Evolutionary conservation across 176 grass and related monocot genomes (phyloP), one percentile per base, ranked within the genome.

Genomic region (Thinopyrum elongatum): DNA sequence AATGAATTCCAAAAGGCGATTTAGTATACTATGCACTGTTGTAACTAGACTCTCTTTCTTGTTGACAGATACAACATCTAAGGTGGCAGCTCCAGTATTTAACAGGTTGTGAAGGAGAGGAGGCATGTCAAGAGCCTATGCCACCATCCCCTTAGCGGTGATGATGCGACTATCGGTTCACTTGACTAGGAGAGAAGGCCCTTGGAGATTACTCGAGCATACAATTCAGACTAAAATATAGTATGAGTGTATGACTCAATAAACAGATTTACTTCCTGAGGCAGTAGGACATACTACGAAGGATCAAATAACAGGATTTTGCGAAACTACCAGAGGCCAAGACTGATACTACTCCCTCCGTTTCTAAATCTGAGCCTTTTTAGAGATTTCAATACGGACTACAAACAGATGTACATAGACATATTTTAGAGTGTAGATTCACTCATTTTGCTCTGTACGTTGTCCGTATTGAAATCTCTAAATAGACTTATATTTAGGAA

Each of bases 21-120:
- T 70, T 17, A 16, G 26, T 77, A 65, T 34, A 16, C 36, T 6
- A 27, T 19, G 10, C 22, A 28, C 5, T 42, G 31, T 33, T 33
- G 9, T 82, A 80, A 78, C 69, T 65, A 35, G 21, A n/a, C 5
- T 81, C 9, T 64, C 23, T 73, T 79, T 26, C 84, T 21, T 78
- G 58, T 78, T 89, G 44, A 49, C 92, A 97, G 92, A 83, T 97
- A 83, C 33, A 87, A 42, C 95, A 97, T 84, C 83, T 97, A 62
- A 89, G 90, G 73, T 64, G 80, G 31, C 92, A 97, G 65, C 83
- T 97, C 53, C 75, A 80, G 60, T 91, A 85, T 38, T 74, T 94
- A 67, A 83, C 87, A 39, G 60, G 30, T 39, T 90, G 78, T 82
- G 81, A 87, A 76, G 89, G 84, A 89, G 75, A 82, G 76, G 88